A percentile compares a stretch with the other conserved stretches of the same genome.
Conservation (phyloP, 2,329 filamentous ascomycete species). For the Ophiocordyceps camponoti-saundersi region DNA sequence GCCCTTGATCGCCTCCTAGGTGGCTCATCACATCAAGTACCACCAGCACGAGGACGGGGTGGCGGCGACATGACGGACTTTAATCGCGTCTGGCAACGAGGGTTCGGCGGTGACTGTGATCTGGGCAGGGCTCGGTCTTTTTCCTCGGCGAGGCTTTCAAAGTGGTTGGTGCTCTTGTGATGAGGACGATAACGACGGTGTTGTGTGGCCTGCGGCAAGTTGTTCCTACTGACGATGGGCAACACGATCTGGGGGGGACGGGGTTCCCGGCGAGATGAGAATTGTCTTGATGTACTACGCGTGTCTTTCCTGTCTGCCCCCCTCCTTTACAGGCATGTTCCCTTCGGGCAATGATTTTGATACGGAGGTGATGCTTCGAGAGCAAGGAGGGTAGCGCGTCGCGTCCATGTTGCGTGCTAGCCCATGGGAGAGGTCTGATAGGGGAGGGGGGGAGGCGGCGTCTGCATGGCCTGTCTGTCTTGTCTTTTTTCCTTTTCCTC, state of each 20-base stretch:
- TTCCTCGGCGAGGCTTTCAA: not conserved
- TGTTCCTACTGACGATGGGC: constrained; percentile 4
- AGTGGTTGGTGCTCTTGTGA: not conserved
- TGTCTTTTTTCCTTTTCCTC: not conserved
- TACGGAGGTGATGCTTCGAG: not conserved
- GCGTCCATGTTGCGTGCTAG: not conserved
- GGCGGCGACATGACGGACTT: not conserved
- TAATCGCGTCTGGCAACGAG: too few relatives aligned
- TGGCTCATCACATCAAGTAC: constrained; percentile 8
- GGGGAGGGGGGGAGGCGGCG: not conserved
- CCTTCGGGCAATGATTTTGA: not conserved
- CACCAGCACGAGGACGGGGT: constrained; percentile 6
- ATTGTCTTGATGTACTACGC: not conserved
- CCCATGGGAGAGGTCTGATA: not conserved
- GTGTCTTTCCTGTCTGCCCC: not conserved
- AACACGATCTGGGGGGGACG: constrained; percentile 9
- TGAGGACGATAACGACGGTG: not conserved
- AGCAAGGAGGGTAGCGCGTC: not conserved
- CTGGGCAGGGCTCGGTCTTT: too few relatives aligned
- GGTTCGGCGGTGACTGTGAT: too few relatives aligned
- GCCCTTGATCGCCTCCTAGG: constrained; percentile 14
- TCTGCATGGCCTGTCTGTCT: not conserved
- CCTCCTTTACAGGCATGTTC: not conserved
- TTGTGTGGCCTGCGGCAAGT: not conserved
- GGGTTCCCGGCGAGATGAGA: constrained; percentile 9